A percentile compares a stretch with the other conserved stretches of the same genome.
Evolutionary conservation across 1,284 basidiomycete species (phyloP).

Genomic region (Ganoderma lingzhi): DNA sequence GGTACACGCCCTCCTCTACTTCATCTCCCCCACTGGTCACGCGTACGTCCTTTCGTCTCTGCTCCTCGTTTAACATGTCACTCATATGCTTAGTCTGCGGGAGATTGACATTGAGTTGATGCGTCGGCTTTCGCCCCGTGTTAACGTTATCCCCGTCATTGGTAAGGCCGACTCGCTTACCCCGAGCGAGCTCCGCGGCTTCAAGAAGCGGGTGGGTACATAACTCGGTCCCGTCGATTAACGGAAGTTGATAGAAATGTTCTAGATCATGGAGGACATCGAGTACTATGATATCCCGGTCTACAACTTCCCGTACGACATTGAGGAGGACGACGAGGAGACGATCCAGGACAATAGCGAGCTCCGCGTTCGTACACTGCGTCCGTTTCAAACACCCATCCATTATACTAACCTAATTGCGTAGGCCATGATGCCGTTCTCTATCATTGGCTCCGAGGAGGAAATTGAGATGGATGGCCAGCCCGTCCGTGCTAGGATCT

Average conservation of each 20-base stretch:
- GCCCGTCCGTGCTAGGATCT: constrained; percentile 90
- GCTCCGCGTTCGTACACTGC: constrained; percentile 67
- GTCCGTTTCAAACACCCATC: constrained; percentile 7
- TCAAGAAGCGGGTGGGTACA: constrained; percentile 90
- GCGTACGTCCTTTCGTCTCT: constrained; percentile 53
- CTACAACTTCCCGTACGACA: constrained; percentile 99
- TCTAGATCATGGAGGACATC: constrained; percentile 99
- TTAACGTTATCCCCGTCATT: constrained; percentile 99
- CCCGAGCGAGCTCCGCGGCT: constrained; percentile 88
- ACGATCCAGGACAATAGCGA: constrained; percentile 98
- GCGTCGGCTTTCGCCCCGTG: constrained; percentile 94
- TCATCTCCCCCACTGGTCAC: constrained; percentile 94
- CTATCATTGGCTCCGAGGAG: constrained; percentile 97
- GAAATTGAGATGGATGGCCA: constrained; percentile 95
- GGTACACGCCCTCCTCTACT: constrained; percentile 96
- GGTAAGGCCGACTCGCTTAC: constrained; percentile 98
- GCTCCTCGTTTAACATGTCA: not conserved
- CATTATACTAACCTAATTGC: constrained; percentile 7
- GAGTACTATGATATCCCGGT: constrained; percentile 98
- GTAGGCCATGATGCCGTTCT: constrained; percentile 92
- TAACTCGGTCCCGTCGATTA: constrained; percentile 5
- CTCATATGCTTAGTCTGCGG: constrained; percentile 68
- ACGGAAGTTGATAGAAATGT: not conserved
- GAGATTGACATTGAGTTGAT: constrained; percentile 99
- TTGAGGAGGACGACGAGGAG: constrained; percentile 99